Percentiles rank a stretch among this genome's conserved stretches.
phyloP scores from a whole-genome alignment of 179 eudicot genomes.

The Monotropa hypopitys region DNA sequence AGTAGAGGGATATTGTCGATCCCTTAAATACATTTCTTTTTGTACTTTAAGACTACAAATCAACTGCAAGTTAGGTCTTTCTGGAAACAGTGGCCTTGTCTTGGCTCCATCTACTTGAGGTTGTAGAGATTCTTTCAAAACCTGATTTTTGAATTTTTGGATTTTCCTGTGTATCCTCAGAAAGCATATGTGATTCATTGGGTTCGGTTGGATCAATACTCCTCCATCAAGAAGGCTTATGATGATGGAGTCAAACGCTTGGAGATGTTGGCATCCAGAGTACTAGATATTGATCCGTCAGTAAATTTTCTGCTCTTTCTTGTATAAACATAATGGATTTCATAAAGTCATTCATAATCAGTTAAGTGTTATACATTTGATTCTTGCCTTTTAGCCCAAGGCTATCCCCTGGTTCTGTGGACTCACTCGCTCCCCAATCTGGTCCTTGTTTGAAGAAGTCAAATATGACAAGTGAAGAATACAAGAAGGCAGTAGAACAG shows the following conservation, averaged over 20 bases:
- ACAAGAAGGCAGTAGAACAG: slow-evolving; percentile 29
- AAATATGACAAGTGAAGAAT: slow-evolving; percentile 40
- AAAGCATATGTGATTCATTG: slow-evolving; percentile 74
- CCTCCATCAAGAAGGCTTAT: slow-evolving; percentile 48
- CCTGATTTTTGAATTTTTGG: slow-evolving; percentile 1
- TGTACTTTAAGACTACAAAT: not conserved
- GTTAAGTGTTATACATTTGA: not conserved
- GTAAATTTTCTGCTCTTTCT: slow-evolving; percentile 12
- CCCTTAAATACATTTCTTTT: not conserved
- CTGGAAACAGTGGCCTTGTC: not conserved
- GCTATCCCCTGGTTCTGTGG: slow-evolving; percentile 39
- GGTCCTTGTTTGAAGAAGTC: slow-evolving; percentile 23
- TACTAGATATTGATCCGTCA: slow-evolving; percentile 46
- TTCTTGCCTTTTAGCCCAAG: slow-evolving; percentile 35
- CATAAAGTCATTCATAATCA: not conserved
- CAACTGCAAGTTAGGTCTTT: not conserved
- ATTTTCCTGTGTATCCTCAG: slow-evolving; percentile 23
- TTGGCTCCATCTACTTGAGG: not conserved
- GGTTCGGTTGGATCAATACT: slow-evolving; percentile 54
- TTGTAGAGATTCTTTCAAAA: not conserved
- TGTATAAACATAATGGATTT: not conserved
- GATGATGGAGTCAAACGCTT: slow-evolving; percentile 45
- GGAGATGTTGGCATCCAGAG: slow-evolving; percentile 43
- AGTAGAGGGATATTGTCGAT: not conserved
- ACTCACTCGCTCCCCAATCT: slow-evolving; percentile 21